Conservation (phyloP, 257 asterid genomes). For the Ilex aquifolium region DNA sequence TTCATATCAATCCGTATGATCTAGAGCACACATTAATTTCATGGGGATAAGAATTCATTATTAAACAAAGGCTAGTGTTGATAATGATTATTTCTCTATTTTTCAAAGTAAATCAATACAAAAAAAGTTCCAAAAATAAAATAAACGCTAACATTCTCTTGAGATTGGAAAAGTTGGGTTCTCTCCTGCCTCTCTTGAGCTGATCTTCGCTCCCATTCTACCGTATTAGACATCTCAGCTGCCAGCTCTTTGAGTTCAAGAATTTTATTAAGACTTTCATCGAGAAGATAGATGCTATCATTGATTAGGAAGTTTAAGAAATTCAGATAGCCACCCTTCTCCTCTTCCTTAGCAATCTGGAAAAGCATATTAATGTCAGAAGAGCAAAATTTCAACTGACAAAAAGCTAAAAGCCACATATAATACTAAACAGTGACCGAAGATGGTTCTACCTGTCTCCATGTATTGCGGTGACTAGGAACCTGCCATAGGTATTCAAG, state of each 20-base stretch:
- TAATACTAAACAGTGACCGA: background rate
- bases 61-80: too few species aligned
- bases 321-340: slow-evolving; percentile 91
- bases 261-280: slow-evolving; percentile 96
- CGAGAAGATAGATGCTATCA: slow-evolving; percentile 91
- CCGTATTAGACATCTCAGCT: slow-evolving; percentile 93
- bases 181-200: slow-evolving; percentile 97
- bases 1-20: slow-evolving; percentile 95
- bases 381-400: slow-evolving; percentile 8
- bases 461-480: slow-evolving; percentile 94
- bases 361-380: slow-evolving; percentile 12
- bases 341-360: slow-evolving; percentile 96
- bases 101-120: background rate
- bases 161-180: slow-evolving; percentile 89
- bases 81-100: too few species aligned
- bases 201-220: slow-evolving; percentile 89
- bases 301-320: slow-evolving; percentile 85
- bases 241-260: slow-evolving; percentile 91
- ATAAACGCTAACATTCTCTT: slow-evolving; percentile 76
- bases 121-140: slow-evolving; percentile 3
- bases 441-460: slow-evolving; percentile 71
- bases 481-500: slow-evolving; percentile 97
- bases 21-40: slow-evolving; percentile 36
- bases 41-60: slow-evolving; percentile 2
- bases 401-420: background rate